Evolutionary conservation across 352 stramenopile genomes (phyloP).

Genomic region (Phytophthora pini): DNA sequence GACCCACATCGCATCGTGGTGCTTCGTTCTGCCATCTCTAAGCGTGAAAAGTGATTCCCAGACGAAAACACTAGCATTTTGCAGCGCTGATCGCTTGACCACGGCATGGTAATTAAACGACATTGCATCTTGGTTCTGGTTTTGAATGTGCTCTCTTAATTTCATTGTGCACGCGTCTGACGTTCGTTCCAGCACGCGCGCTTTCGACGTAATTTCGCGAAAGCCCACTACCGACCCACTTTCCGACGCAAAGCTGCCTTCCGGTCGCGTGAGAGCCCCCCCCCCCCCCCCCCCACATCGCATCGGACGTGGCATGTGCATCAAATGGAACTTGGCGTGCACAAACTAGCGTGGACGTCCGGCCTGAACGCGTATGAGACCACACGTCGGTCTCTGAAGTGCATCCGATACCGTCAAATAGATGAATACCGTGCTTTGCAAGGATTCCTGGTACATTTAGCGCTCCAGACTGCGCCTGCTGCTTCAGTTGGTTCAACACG

Average conservation of each 20-base stretch:
- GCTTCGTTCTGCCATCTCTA: neutral
- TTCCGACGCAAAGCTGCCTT: constrained; percentile 2
- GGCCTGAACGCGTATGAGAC: constrained; percentile 10
- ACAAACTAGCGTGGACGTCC: constrained; percentile 15
- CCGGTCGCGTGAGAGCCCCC: constrained; percentile 7
- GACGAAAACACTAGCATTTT: constrained; percentile 17
- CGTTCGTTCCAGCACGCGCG: constrained; percentile 20
- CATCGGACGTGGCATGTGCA: constrained; percentile 15
- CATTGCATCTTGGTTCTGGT: neutral
- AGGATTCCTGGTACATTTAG: constrained; percentile 7
- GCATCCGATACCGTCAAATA: neutral
- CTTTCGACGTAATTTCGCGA: neutral
- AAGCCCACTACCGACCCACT: neutral
- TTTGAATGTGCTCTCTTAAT: constrained; percentile 6
- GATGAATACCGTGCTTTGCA: constrained; percentile 3
- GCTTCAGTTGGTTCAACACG: constrained; percentile 10
- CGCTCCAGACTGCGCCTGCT: neutral
- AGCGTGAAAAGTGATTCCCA: constrained; percentile 21
- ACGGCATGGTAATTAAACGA: constrained; percentile 16
- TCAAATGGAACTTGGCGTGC: constrained; percentile 28
- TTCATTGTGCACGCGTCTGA: constrained; percentile 20
- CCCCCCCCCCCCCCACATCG: no score
- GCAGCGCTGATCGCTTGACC: neutral
- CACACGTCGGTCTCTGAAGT: constrained; percentile 11
- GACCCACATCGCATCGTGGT: constrained; percentile 22